phyloP scores from a whole-genome alignment of 192 early-diverging fungal genomes.

The Phlyctochytrium arcticum region DNA sequence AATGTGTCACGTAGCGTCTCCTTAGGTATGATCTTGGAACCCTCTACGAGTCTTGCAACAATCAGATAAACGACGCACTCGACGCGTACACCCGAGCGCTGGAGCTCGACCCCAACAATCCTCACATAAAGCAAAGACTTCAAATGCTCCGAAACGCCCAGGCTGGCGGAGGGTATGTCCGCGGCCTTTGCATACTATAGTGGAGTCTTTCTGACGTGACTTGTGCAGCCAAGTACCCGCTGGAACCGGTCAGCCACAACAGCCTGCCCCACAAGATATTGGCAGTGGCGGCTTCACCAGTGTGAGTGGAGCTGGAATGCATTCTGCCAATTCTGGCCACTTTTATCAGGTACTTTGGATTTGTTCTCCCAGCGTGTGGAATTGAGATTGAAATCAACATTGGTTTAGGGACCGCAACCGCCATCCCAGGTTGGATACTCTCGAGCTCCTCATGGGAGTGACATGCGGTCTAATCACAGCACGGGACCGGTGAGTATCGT shows the following conservation, averaged over 20 bases:
- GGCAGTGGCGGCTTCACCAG: constrained; percentile 7
- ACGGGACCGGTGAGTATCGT: neutral
- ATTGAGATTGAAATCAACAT: neutral
- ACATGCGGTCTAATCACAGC: neutral
- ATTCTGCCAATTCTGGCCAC: constrained; percentile 2
- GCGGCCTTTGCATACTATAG: neutral
- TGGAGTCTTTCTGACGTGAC: neutral
- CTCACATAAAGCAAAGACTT: constrained; percentile 78
- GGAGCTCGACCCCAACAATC: constrained; percentile 88
- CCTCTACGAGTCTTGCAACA: constrained; percentile 96
- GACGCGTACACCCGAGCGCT: constrained; percentile 93
- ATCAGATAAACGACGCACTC: constrained; percentile 93
- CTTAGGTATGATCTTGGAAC: constrained; percentile 82
- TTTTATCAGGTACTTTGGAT: constrained; percentile 23
- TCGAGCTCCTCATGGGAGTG: neutral
- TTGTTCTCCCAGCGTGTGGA: neutral
- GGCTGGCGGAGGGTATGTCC: constrained; percentile 17
- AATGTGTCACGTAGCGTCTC: no score
- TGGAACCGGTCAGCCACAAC: constrained; percentile 23
- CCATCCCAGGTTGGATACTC: constrained; percentile 14
- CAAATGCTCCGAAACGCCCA: constrained; percentile 37
- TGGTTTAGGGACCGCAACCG: constrained; percentile 12
- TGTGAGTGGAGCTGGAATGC: constrained; percentile 6
- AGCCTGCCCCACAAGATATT: constrained; percentile 16
- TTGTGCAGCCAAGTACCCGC: constrained; percentile 3